Evolutionary conservation across 1,139 yeast species (phyloP), one percentile per base, ranked within the genome.

Genomic region (Wickerhamiella pararugosa): DNA sequence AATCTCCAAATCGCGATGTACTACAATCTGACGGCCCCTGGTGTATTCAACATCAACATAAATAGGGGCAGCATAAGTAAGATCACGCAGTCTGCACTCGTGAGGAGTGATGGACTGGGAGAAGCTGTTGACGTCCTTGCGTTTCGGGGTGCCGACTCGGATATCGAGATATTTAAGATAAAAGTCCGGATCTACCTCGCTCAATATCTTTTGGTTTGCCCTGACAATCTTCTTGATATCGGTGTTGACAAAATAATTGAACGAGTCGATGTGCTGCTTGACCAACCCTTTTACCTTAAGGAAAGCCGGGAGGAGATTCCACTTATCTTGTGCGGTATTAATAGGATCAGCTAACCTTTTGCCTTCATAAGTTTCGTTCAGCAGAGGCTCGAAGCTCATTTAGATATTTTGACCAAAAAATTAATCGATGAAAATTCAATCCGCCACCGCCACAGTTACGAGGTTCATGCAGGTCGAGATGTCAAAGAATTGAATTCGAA

Each of bases 1-100:
- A 47, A 90, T 87, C 57, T 86, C 96, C 49, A 92, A 73, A 57
- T 86, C 94, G 55, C 81, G 73, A 53, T 86, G 90, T 66, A 83
- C 75, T 50, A 87, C 83, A 58, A 90, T 83, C 60, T 84, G 86
- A 51, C 90, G 71, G 15, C 97, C 98, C 57, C 96, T 70, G 1
- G 97, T 90, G 57, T 90, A 90, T 58, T 92, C 98, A 29, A 90
- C 94, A 62, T 90, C 98, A 41, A 92, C 98, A 53, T 79, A 83
- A 34, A 90, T 84, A 1, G 97, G 97, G 0, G 98, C 97, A 34
- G 94, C 81, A 55, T 90, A 90, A 0, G 97, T 84, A 66, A 90
- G 70, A 55, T 90, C 99, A 61, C 99, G 75, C 50, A 90, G 68
- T 50, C 99, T 73, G 63, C 99, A 90, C 61, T 90, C 97, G 55